Evolutionary conservation across 2,329 filamentous ascomycete genomes (phyloP), one percentile per base, ranked within the genome.

Genomic region (Clarireedia paspali): DNA sequence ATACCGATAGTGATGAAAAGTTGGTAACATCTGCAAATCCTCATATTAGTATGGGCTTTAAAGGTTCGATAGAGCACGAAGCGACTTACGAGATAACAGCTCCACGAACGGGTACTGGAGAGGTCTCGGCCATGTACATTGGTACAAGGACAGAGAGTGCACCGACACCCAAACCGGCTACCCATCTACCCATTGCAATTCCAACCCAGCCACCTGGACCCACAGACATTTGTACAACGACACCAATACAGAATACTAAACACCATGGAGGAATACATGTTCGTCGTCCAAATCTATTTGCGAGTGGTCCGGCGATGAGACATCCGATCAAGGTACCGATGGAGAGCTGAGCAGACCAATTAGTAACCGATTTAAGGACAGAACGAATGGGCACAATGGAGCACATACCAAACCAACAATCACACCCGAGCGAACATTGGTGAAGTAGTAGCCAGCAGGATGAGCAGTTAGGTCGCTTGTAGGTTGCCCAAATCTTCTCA

Each of bases 291-390:
- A 85, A 74, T 6, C 71, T 71, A 60, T 88, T 84, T 26, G 84
- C 80, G 26, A 88, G 71, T n/a, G 82, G 83, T 75, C 88, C 88
- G 55, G 86, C 88, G 60, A 89, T 82, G 63, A 92, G 68, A 50
- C 81, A 85, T 68, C 88, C 89, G 58, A 91, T 86, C 76, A 92
- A 90, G 62, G 88, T 91, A 73, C 87, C 87, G 67, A 68, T 82
- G 34, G 88, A 92, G 49, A 92, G 79, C 55, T 57, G 10, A 6
- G 12, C n/a, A 34, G n/a, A 2, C 9, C n/a, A 20, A 15, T 52
- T 12, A 56, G 34, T 56, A 34, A 20, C n/a, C 26, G 20, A 3
- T 14, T 48, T 5, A 2, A 23, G 23, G n/a, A 2, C 23, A 4
- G 17, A 36, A n/a, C 6, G 9, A 6, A 10, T 3, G 30, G n/a